phyloP scores from a whole-genome alignment of 2,329 filamentous ascomycete genomes.

The Penicillium expansum region DNA sequence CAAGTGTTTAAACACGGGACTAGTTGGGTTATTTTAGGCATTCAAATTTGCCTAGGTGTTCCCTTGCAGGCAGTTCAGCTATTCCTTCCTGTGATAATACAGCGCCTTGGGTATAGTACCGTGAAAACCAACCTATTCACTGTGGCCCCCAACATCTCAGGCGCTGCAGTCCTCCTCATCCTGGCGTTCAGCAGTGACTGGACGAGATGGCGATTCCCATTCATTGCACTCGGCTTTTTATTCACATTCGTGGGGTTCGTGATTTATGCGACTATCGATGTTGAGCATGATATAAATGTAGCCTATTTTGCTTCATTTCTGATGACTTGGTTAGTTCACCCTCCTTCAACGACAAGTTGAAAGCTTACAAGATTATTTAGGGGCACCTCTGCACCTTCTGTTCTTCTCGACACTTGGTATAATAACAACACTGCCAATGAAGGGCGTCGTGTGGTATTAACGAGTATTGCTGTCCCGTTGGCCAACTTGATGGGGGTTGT shows the following conservation, averaged over 20 bases:
- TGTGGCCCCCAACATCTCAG: conserved; percentile 70
- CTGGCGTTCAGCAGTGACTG: conserved; percentile 67
- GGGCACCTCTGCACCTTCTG: conserved; percentile 60
- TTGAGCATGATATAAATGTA: conserved; percentile 54
- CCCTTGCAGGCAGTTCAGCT: conserved; percentile 29
- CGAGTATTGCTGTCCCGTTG: conserved; percentile 65
- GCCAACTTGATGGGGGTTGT: conserved; percentile 72
- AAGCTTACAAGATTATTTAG: conserved; percentile 42
- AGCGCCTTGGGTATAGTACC: conserved; percentile 45
- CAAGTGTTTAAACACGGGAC: conserved; percentile 30
- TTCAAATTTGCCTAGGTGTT: conserved; percentile 31
- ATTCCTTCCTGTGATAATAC: conserved; percentile 32
- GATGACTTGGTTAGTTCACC: conserved; percentile 61
- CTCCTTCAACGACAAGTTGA: background rate
- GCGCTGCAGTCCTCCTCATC: conserved; percentile 66
- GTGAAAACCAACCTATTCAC: conserved; percentile 64
- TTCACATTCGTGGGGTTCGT: conserved; percentile 72
- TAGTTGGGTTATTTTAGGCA: conserved; percentile 28
- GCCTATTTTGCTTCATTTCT: conserved; percentile 72
- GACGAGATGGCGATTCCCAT: conserved; percentile 63
- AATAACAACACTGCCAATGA: conserved; percentile 76
- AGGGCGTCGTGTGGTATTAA: conserved; percentile 63
- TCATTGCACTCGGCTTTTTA: conserved; percentile 63
- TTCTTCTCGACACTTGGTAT: conserved; percentile 62
- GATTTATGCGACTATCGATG: conserved; percentile 66